Conservation (phyloP, 164 flowering plant species). For the Santalum album region DNA sequence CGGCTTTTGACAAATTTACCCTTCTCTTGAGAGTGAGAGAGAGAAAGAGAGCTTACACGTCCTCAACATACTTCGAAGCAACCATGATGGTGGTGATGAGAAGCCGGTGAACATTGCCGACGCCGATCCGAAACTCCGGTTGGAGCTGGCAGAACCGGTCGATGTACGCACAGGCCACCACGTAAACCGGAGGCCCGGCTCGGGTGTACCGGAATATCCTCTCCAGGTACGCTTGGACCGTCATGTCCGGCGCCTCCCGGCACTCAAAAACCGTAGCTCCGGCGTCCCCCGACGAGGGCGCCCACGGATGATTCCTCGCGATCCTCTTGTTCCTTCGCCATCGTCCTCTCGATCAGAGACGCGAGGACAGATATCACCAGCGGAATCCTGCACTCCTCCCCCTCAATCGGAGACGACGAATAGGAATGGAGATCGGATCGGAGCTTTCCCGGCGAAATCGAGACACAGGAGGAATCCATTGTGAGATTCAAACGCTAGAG, state of each 20-base stretch:
- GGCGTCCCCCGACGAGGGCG: slow-evolving; percentile 15
- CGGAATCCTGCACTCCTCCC: slow-evolving; percentile 47
- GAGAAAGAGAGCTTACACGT: slow-evolving; percentile 46
- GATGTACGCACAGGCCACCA: slow-evolving; percentile 80
- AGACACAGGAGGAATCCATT: background rate
- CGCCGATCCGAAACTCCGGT: slow-evolving; percentile 50
- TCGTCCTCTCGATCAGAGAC: slow-evolving; percentile 71
- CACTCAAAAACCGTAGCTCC: slow-evolving; percentile 40
- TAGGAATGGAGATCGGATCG: slow-evolving; percentile 63
- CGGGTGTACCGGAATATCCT: slow-evolving; percentile 70
- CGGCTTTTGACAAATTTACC: background rate
- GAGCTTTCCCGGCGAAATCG: slow-evolving; percentile 71
- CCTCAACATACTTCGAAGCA: slow-evolving; percentile 89
- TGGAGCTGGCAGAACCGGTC: slow-evolving; percentile 73
- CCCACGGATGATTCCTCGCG: slow-evolving; percentile 24
- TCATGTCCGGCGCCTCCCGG: slow-evolving; percentile 56
- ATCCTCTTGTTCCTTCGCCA: slow-evolving; percentile 58
- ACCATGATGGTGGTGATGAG: slow-evolving; percentile 88
- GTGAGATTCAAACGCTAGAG: no score
- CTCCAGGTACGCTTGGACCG: slow-evolving; percentile 66
- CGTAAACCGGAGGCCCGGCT: slow-evolving; percentile 69
- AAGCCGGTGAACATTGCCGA: slow-evolving; percentile 70
- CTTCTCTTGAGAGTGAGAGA: background rate
- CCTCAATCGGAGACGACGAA: slow-evolving; percentile 21
- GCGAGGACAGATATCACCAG: slow-evolving; percentile 79